Percentiles rank a stretch among this genome's conserved stretches.
Conservation (phyloP, 805 yeast species). For the Myxozyma geophila region DNA sequence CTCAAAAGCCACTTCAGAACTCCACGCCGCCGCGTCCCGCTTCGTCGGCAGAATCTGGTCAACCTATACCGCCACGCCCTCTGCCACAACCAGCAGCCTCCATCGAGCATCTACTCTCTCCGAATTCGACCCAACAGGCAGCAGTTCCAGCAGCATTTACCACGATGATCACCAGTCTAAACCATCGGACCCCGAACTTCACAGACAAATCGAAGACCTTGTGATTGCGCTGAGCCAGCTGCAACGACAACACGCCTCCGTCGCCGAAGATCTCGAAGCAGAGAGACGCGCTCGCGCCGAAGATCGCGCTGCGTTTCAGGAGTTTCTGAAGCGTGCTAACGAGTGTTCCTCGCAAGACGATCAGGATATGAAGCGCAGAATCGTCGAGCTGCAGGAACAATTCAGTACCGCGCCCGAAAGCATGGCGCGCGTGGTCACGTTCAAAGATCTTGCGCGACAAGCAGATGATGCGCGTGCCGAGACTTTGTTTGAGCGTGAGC, state of each 20-base stretch:
- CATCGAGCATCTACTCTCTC: conserved; percentile 9
- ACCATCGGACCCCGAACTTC: conserved; percentile 23
- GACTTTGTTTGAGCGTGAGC: conserved; percentile 25
- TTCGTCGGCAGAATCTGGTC: conserved; percentile 34
- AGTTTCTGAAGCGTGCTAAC: conserved; percentile 7
- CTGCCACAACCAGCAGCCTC: conserved; percentile 14
- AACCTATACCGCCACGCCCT: conserved; percentile 1
- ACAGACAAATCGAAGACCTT: conserved; percentile 36
- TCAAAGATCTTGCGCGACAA: conserved; percentile 24
- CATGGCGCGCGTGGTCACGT: conserved; percentile 25
- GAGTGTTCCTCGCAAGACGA: not conserved
- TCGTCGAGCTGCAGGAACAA: conserved; percentile 7
- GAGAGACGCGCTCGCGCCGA: conserved; percentile 34
- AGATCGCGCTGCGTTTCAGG: conserved; percentile 18
- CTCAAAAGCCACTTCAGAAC: conserved; percentile 30
- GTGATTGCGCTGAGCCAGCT: conserved; percentile 31
- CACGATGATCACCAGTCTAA: not conserved
- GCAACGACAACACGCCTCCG: conserved; percentile 33
- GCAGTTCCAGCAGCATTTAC: not conserved
- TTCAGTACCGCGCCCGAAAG: conserved; percentile 10
- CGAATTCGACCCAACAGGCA: not conserved
- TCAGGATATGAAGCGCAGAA: not conserved
- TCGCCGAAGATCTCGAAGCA: conserved; percentile 35
- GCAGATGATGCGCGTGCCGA: conserved; percentile 30
- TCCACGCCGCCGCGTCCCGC: conserved; percentile 32